Evolutionary conservation across 257 asterid species (phyloP).

Genomic region (Dorcoceras hygrometricum): DNA sequence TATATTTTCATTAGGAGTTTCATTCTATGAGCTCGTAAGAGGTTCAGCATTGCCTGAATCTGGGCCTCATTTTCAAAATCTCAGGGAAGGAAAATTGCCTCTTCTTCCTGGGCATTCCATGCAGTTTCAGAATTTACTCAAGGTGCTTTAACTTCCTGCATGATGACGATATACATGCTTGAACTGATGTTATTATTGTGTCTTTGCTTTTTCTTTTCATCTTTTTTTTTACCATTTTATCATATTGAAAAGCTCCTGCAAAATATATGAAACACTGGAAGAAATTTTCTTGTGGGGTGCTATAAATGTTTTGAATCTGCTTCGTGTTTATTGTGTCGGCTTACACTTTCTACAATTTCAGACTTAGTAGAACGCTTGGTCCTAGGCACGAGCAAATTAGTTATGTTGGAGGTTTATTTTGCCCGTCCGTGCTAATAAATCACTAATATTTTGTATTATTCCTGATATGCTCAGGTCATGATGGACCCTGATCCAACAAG

Average conservation of each 20-base stretch:
- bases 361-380: no score
- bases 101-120: slow-evolving; percentile 91
- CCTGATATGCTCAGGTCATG: slow-evolving; percentile 51
- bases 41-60: slow-evolving; percentile 73
- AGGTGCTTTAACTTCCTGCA: slow-evolving; percentile 43
- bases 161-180: not conserved
- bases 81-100: slow-evolving; percentile 80
- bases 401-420: not conserved
- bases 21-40: slow-evolving; percentile 75
- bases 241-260: not conserved
- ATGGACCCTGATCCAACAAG: slow-evolving; percentile 78
- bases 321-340: no score
- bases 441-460: slow-evolving; percentile 17
- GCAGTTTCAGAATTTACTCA: slow-evolving; percentile 84
- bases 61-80: slow-evolving; percentile 68
- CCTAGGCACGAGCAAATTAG: not conserved
- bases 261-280: not conserved
- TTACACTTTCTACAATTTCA: no score
- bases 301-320: not conserved
- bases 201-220: no score
- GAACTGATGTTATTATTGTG: slow-evolving; percentile 7
- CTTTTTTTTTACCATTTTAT: not conserved
- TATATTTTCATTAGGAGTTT: slow-evolving; percentile 84
- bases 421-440: not conserved
- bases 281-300: not conserved